These are phyloP conservation scores for Chlamydomonas sp. DNA, from an alignment of 139 green algal genomes.

Conservation along the genomic window DNA sequence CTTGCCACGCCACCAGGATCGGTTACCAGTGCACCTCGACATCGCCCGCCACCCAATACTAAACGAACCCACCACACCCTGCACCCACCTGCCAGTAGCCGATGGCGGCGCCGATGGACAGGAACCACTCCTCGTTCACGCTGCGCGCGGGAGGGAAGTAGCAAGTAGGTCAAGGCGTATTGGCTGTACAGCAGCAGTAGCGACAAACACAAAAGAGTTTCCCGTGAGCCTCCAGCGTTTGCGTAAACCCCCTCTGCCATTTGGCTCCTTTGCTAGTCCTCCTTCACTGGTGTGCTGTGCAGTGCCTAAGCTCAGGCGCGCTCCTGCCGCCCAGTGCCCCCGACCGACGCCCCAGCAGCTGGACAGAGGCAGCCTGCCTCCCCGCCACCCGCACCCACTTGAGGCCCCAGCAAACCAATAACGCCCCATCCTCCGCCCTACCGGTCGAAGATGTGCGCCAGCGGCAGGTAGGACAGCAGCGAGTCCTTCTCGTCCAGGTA, in stretches of 20 bases:
- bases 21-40: no score
- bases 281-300: no score
- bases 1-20: no score
- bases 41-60: background rate
- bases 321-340: background rate
- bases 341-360: background rate
- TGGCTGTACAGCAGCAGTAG: no score
- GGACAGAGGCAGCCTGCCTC: background rate
- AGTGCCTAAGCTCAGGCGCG: no score
- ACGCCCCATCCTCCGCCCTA: background rate
- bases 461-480: conserved; percentile 83
- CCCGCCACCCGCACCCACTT: background rate
- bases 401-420: background rate
- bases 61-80: background rate
- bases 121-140: conserved; percentile 80
- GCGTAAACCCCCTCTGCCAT: no score
- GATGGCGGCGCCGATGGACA: conserved; percentile 77
- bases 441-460: conserved; percentile 92
- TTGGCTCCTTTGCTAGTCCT: no score
- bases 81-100: conserved; percentile 81
- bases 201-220: background rate
- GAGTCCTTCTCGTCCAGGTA: conserved; percentile 57
- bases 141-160: conserved; percentile 33
- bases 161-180: background rate
- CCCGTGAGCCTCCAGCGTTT: background rate